A percentile compares a stretch with the other conserved stretches of the same genome.
Conservation (phyloP, 352 stramenopile genomes). For the Halophytophthora polymorphica region DNA sequence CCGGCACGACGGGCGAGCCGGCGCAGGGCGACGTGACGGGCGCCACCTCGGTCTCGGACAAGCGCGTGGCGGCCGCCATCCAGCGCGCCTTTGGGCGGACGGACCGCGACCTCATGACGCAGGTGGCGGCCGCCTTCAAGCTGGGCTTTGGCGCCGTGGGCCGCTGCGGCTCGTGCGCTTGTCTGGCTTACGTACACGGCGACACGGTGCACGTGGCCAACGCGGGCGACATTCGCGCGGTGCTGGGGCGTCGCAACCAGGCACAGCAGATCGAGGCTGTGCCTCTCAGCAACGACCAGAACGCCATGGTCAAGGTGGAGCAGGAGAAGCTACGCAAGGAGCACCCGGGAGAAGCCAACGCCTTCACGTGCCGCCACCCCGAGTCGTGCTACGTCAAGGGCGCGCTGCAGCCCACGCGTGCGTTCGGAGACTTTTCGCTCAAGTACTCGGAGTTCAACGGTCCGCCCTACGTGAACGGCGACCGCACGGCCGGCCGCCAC, state of each 20-base stretch:
- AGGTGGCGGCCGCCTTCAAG: conserved; percentile 85
- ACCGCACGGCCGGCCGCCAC: conserved; percentile 84
- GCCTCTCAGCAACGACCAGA: conserved; percentile 90
- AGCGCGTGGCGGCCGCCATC: conserved; percentile 65
- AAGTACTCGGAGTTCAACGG: conserved; percentile 94
- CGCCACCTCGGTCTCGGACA: conserved; percentile 26
- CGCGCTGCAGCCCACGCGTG: conserved; percentile 86
- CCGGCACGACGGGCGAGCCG: conserved; percentile 15
- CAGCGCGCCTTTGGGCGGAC: conserved; percentile 83
- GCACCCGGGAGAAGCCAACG: conserved; percentile 88
- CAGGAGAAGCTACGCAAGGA: conserved; percentile 81
- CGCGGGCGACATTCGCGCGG: conserved; percentile 78
- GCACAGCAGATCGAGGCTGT: conserved; percentile 45
- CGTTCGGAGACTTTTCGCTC: conserved; percentile 91
- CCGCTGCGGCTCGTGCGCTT: conserved; percentile 85
- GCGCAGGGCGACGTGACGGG: conserved; percentile 22
- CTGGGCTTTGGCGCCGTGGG: conserved; percentile 89
- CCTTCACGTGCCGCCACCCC: conserved; percentile 88
- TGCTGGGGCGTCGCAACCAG: conserved; percentile 55
- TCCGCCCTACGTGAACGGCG: conserved; percentile 67
- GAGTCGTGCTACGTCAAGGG: conserved; percentile 94
- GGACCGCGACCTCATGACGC: conserved; percentile 81
- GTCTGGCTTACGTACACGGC: conserved; percentile 75
- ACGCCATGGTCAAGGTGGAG: conserved; percentile 86
- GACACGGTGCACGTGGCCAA: conserved; percentile 86